Conservation (phyloP, 371 early-diverging fungal species). For the Apophysomyces elegans region DNA sequence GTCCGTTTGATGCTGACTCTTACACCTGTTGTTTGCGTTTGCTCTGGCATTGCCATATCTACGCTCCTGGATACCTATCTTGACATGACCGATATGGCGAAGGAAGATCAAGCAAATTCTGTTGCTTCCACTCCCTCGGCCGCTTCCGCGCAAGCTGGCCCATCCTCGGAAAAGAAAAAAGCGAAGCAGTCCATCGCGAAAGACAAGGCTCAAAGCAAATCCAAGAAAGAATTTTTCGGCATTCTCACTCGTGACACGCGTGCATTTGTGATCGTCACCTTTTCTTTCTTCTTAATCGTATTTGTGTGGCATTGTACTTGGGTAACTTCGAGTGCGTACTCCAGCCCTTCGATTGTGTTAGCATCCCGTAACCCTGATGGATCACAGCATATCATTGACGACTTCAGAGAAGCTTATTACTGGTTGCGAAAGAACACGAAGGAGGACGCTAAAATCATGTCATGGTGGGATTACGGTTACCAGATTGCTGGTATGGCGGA, state of each 20-base stretch:
- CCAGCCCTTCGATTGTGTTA: slow-evolving; percentile 98
- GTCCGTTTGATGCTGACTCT: slow-evolving; percentile 97
- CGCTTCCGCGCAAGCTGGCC: slow-evolving; percentile 7
- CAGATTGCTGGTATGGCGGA: slow-evolving; percentile 99
- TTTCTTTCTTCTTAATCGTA: slow-evolving; percentile 71
- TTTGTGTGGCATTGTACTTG: slow-evolving; percentile 98
- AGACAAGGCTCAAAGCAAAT: slow-evolving; percentile 24
- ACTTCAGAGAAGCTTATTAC: slow-evolving; percentile 99
- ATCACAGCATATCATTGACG: slow-evolving; percentile 94
- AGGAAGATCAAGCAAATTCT: slow-evolving; percentile 8
- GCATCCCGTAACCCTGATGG: slow-evolving; percentile 87
- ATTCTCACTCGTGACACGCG: slow-evolving; percentile 51
- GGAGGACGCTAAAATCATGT: slow-evolving; percentile 92
- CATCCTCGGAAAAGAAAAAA: slow-evolving; percentile 25
- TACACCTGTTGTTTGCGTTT: slow-evolving; percentile 96
- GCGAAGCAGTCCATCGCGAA: slow-evolving; percentile 15
- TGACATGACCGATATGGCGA: slow-evolving; percentile 37
- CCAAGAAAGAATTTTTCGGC: slow-evolving; percentile 32
- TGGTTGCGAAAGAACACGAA: slow-evolving; percentile 98
- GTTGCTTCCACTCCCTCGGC: slow-evolving; percentile 3
- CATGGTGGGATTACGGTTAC: slow-evolving; percentile 99
- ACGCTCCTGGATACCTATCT: slow-evolving; percentile 83
- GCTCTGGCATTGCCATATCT: slow-evolving; percentile 91
- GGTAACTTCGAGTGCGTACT: slow-evolving; percentile 97
- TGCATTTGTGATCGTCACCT: slow-evolving; percentile 54